phyloP scores from a whole-genome alignment of 176 grass and related monocot species.

The Triticum monococcum region DNA sequence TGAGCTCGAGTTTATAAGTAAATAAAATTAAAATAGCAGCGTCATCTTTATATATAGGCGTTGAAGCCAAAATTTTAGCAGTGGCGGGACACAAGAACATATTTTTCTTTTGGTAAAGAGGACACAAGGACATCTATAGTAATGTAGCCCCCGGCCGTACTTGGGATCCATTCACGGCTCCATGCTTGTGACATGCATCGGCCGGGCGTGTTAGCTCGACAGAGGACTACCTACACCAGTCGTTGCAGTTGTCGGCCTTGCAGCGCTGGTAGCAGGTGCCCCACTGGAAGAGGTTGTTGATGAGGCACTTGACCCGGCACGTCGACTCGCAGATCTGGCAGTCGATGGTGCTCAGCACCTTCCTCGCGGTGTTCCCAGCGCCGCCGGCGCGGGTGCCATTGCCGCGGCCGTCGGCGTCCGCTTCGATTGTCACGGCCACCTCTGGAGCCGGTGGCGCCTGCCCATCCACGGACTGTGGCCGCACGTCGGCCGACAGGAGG shows the following conservation, averaged over 20 bases:
- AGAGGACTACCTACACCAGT: slow-evolving; percentile 33
- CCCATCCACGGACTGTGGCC: neutral
- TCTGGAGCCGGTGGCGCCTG: slow-evolving; percentile 20
- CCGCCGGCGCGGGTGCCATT: slow-evolving; percentile 18
- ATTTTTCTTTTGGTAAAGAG: no score
- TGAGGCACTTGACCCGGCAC: slow-evolving; percentile 54
- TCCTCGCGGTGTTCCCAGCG: neutral
- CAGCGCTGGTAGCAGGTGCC: slow-evolving; percentile 42
- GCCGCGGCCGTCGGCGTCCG: neutral
- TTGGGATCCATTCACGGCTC: neutral
- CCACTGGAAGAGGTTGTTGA: slow-evolving; percentile 61
- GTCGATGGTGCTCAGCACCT: slow-evolving; percentile 51
- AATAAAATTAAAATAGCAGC: no score
- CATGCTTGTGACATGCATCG: neutral
- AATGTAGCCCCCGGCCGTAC: no score
- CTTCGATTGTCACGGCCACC: slow-evolving; percentile 9
- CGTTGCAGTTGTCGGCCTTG: slow-evolving; percentile 59
- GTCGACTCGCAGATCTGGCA: slow-evolving; percentile 61
- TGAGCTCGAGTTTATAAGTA: no score
- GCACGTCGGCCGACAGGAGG: neutral
- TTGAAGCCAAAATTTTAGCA: no score
- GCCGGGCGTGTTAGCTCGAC: no score
- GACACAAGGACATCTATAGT: no score
- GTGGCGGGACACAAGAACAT: no score
- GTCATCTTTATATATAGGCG: no score